Percentiles rank a stretch among this genome's conserved stretches.
Conservation (phyloP, 2,329 filamentous ascomycete species). For the Stenocarpella maydis region DNA sequence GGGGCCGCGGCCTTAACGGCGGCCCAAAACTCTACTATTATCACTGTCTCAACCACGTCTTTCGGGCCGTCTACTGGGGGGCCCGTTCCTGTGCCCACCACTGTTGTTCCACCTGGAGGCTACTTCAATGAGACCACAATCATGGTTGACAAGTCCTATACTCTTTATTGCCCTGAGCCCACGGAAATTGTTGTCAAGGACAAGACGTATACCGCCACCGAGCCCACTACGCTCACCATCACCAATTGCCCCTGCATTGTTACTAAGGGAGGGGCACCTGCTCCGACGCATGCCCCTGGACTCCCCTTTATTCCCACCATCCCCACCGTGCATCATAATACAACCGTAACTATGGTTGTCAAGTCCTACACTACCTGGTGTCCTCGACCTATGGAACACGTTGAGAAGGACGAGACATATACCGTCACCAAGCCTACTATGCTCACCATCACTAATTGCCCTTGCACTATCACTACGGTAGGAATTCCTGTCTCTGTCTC, state of each 20-base stretch:
- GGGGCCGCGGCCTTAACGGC: not conserved
- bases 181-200: not conserved
- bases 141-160: not conserved
- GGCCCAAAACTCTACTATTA: conserved; percentile 1
- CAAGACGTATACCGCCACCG: not conserved
- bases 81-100: not conserved
- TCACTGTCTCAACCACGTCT: not conserved
- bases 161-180: not conserved
- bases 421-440: conserved; percentile 7
- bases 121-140: not conserved
- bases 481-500: too few relatives aligned
- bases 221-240: conserved; percentile 13
- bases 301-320: too few relatives aligned
- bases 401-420: not conserved
- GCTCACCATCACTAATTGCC: conserved; percentile 23
- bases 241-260: conserved; percentile 24
- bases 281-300: too few relatives aligned
- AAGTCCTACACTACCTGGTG: conserved; percentile 8
- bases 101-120: not conserved
- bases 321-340: too few relatives aligned
- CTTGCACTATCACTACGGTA: conserved; percentile 22
- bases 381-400: not conserved
- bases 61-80: not conserved
- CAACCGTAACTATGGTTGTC: not conserved
- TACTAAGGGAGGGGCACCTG: not conserved